These are phyloP conservation scores for Tolypocladium ovalisporum DNA, from an alignment of 2,329 filamentous ascomycete species.

Conservation along the genomic window DNA sequence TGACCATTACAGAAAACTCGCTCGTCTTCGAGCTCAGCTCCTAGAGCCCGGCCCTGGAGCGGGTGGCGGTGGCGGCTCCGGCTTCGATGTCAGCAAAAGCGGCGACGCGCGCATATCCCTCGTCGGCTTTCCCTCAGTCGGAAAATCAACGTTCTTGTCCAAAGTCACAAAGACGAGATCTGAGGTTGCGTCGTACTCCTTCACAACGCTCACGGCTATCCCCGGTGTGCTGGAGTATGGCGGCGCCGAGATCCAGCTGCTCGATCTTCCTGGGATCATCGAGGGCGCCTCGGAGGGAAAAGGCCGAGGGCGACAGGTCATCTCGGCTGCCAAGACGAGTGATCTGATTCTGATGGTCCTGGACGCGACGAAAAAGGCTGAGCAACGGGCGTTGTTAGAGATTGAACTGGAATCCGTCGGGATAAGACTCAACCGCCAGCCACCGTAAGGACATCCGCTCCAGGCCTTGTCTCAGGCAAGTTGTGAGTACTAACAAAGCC, in stretches of 20 bases:
- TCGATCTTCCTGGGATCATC: slow-evolving; percentile 96
- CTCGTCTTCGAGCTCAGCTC: slow-evolving; percentile 84
- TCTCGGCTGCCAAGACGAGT: slow-evolving; percentile 95
- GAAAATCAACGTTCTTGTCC: slow-evolving; percentile 97
- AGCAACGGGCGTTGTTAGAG: slow-evolving; percentile 83
- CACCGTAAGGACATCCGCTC: slow-evolving; percentile 52
- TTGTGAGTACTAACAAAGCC: slow-evolving; percentile 7
- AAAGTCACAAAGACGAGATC: slow-evolving; percentile 98
- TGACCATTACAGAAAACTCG: slow-evolving; percentile 64
- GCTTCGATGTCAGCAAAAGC: slow-evolving; percentile 91
- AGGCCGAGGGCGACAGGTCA: slow-evolving; percentile 89
- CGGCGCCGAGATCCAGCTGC: slow-evolving; percentile 93
- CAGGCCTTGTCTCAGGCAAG: background rate
- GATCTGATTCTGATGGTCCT: slow-evolving; percentile 95
- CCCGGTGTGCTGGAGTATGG: slow-evolving; percentile 96
- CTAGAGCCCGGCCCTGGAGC: slow-evolving; percentile 78
- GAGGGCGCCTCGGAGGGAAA: slow-evolving; percentile 95
- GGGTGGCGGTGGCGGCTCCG: slow-evolving; percentile 66
- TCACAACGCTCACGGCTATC: slow-evolving; percentile 95
- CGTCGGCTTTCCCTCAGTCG: slow-evolving; percentile 97
- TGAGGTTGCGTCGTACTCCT: slow-evolving; percentile 90
- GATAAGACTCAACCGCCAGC: slow-evolving; percentile 82
- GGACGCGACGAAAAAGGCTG: slow-evolving; percentile 91
- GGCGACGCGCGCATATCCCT: slow-evolving; percentile 94
- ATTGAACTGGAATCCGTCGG: slow-evolving; percentile 91